These are phyloP conservation scores for Calonectria montana DNA, from an alignment of 2,329 filamentous ascomycete species.

Conservation along the genomic window DNA sequence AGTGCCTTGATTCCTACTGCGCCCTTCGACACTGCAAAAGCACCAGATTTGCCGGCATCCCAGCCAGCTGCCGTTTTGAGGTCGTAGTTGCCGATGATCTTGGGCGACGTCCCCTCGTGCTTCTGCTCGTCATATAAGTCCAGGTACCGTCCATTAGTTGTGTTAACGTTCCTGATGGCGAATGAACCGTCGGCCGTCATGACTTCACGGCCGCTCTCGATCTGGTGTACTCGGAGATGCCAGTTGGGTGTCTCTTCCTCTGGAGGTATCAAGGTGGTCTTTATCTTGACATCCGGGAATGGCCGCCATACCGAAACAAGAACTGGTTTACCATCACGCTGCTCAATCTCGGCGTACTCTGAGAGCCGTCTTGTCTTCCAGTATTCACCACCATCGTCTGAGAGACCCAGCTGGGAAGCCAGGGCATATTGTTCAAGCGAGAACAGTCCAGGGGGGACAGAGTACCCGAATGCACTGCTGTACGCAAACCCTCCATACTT, in stretches of 20 bases:
- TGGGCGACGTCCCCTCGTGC: conserved; percentile 64
- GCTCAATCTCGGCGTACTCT: conserved; percentile 72
- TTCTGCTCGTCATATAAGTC: conserved; percentile 59
- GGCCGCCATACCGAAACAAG: conserved; percentile 78
- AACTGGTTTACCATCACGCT: conserved; percentile 65
- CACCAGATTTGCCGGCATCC: conserved; percentile 61
- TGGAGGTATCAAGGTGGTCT: conserved; percentile 74
- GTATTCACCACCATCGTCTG: conserved; percentile 80
- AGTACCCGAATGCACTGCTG: conserved; percentile 80
- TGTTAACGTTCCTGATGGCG: conserved; percentile 70
- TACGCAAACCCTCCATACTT: conserved; percentile 87
- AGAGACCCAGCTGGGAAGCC: conserved; percentile 80
- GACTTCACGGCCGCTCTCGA: conserved; percentile 70
- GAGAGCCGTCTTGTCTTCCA: conserved; percentile 81
- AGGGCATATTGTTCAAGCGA: conserved; percentile 82
- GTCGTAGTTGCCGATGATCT: conserved; percentile 72
- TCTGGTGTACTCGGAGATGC: conserved; percentile 75
- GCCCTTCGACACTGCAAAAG: conserved; percentile 68
- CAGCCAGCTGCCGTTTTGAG: conserved; percentile 64
- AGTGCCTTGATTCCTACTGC: conserved; percentile 68
- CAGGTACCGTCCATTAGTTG: conserved; percentile 60
- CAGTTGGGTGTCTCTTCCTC: conserved; percentile 70
- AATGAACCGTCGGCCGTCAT: conserved; percentile 81
- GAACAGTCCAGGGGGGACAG: conserved; percentile 80
- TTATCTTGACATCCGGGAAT: conserved; percentile 74